phyloP scores from a whole-genome alignment of 2,329 filamentous ascomycete genomes.

The Aspergillus sp. region DNA sequence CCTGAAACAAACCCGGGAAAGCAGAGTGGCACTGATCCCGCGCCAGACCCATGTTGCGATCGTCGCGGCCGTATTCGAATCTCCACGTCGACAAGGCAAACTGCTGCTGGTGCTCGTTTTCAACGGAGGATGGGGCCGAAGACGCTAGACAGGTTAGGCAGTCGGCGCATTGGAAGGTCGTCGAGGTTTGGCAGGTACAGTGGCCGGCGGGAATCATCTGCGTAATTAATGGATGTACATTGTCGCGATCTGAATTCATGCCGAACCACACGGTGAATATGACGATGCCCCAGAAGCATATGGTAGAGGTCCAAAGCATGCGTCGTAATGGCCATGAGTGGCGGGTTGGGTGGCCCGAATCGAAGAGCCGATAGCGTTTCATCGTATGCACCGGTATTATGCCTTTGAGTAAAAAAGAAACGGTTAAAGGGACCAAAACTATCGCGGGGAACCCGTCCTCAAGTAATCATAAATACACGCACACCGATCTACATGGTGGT shows the following conservation, averaged over 20 bases:
- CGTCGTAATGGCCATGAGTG: background rate
- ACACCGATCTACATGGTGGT: background rate
- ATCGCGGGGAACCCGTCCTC: background rate
- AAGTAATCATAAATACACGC: background rate
- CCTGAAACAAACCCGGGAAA: slow-evolving; percentile 24
- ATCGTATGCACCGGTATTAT: background rate
- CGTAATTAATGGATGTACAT: slow-evolving; percentile 16
- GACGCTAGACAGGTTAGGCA: slow-evolving; percentile 6
- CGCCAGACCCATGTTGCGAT: slow-evolving; percentile 14
- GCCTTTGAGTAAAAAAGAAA: background rate
- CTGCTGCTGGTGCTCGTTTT: background rate
- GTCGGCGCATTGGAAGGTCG: slow-evolving; percentile 16
- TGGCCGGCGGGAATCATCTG: slow-evolving; percentile 22
- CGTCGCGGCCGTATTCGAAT: slow-evolving; percentile 17
- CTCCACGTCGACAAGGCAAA: slow-evolving; percentile 3
- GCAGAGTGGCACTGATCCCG: slow-evolving; percentile 15
- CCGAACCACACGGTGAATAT: slow-evolving; percentile 7
- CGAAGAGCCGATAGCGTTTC: background rate
- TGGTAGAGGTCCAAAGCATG: background rate
- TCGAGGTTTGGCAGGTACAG: slow-evolving; percentile 15
- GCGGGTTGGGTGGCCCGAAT: background rate
- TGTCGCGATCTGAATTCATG: slow-evolving; percentile 19
- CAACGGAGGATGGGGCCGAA: background rate
- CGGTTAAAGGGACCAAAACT: background rate
- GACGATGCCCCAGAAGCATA: background rate